Conservation (phyloP, 1,139 yeast genomes). For the Lodderomyces orthopsilosis region DNA sequence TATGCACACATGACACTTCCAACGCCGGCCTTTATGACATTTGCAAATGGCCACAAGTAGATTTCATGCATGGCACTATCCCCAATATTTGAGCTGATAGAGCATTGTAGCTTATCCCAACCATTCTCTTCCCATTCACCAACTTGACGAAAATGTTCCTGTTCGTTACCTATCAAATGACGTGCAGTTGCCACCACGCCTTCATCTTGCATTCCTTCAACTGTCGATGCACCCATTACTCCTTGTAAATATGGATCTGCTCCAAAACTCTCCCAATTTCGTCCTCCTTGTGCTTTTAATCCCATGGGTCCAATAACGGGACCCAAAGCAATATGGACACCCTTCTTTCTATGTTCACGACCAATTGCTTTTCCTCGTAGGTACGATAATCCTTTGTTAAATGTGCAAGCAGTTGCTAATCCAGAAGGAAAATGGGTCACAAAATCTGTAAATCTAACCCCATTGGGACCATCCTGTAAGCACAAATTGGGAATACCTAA, state of each 20-base stretch:
- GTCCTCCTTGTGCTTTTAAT: slow-evolving; percentile 58
- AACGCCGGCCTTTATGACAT: slow-evolving; percentile 57
- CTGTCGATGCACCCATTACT: slow-evolving; percentile 49
- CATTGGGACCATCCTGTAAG: slow-evolving; percentile 65
- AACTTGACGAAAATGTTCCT: slow-evolving; percentile 61
- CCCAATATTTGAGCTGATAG: slow-evolving; percentile 53
- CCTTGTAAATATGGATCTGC: slow-evolving; percentile 65
- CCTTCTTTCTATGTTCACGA: slow-evolving; percentile 52
- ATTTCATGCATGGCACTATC: slow-evolving; percentile 64
- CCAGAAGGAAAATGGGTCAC: slow-evolving; percentile 61
- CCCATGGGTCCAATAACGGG: slow-evolving; percentile 69
- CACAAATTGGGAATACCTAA: slow-evolving; percentile 57
- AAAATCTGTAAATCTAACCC: slow-evolving; percentile 58
- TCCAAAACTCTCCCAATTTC: slow-evolving; percentile 68
- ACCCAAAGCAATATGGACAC: slow-evolving; percentile 60
- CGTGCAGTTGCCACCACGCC: slow-evolving; percentile 56
- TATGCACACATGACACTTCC: slow-evolving; percentile 65
- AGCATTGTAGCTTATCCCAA: slow-evolving; percentile 37
- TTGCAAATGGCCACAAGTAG: slow-evolving; percentile 67
- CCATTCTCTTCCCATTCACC: slow-evolving; percentile 53
- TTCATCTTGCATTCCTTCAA: slow-evolving; percentile 57
- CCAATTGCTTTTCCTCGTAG: slow-evolving; percentile 59
- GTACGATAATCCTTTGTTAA: slow-evolving; percentile 51
- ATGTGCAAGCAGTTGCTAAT: slow-evolving; percentile 57
- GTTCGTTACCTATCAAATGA: slow-evolving; percentile 61